Percentiles rank a stretch among this genome's conserved stretches.
Conservation (phyloP, 2,329 filamentous ascomycete genomes). For the Remersonia thermophila region DNA sequence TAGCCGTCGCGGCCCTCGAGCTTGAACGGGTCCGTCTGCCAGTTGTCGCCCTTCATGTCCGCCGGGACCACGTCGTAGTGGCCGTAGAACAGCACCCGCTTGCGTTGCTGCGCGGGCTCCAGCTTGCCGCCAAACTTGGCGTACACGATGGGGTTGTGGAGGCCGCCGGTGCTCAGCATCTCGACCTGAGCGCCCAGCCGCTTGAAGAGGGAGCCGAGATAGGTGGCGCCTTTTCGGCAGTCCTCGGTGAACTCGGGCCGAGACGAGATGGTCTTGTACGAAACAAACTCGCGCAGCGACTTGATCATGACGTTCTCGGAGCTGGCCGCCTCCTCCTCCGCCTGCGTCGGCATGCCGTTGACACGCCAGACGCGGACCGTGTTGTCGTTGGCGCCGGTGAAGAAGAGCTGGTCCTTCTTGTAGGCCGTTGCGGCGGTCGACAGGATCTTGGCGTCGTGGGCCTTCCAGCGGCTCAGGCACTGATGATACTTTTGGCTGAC, state of each 20-base stretch:
- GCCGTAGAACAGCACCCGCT: slow-evolving; percentile 90
- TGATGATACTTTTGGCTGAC: slow-evolving; percentile 42
- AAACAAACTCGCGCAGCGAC: slow-evolving; percentile 73
- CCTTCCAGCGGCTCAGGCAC: slow-evolving; percentile 30
- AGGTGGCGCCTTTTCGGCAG: slow-evolving; percentile 84
- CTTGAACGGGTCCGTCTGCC: slow-evolving; percentile 81
- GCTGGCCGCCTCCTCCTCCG: slow-evolving; percentile 25
- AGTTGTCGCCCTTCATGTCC: slow-evolving; percentile 68
- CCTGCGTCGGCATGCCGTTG: slow-evolving; percentile 29
- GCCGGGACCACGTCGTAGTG: slow-evolving; percentile 96
- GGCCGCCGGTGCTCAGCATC: slow-evolving; percentile 67
- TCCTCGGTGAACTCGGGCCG: slow-evolving; percentile 78
- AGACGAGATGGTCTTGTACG: slow-evolving; percentile 84
- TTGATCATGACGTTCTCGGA: slow-evolving; percentile 49
- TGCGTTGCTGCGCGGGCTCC: slow-evolving; percentile 51
- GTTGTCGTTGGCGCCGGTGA: slow-evolving; percentile 89
- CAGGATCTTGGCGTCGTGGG: slow-evolving; percentile 77
- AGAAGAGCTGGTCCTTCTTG: slow-evolving; percentile 66
- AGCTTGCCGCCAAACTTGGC: slow-evolving; percentile 75
- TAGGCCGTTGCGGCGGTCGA: slow-evolving; percentile 65
- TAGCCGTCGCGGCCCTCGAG: slow-evolving; percentile 83
- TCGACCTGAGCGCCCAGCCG: slow-evolving; percentile 81
- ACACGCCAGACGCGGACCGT: slow-evolving; percentile 83
- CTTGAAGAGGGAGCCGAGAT: slow-evolving; percentile 80
- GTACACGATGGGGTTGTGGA: slow-evolving; percentile 82